Evolutionary conservation across 2,329 filamentous ascomycete genomes (phyloP), one percentile per base, ranked within the genome.

Genomic region (Trichoderma hamatum): DNA sequence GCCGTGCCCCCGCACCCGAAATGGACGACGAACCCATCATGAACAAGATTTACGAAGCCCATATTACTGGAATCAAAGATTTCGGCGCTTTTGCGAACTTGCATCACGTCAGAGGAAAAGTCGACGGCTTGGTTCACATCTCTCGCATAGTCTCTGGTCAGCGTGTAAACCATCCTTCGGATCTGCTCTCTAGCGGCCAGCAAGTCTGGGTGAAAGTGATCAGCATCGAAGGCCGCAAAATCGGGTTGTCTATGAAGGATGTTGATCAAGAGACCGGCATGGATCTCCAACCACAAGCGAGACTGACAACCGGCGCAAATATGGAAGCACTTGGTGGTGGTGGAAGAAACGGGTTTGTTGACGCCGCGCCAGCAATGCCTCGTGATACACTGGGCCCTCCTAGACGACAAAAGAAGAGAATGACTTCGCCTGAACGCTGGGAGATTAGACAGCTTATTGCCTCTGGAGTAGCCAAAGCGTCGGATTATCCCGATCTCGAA

Each of bases 361-460:
- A 83, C 61, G 77, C 86, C 28, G 24, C 72, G 5, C 63, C 73
- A 52, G 70, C 74, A 11, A 75, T 79, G 77, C 75, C 78, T 62
- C 72, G 77, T 75, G 71, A 82, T 82, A 85, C 64, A 59, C 73
- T 82, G 13, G 80, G 80, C 0, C 74, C 76, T 0, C 80, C 83
- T 9, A 85, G 85, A 72, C 86, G 85, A 56, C 90, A 90, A 67
- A 93, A 92, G 78, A 99, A 99, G 83, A 87, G 96, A 64, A 90
- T 98, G 90, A 98, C 95, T 0, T 97, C 95, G 16, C 96, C 96
- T 1, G 96, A 99, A 78, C 85, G 96, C 76, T 99, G 96, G 95
- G 96, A 99, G 78, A 97, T 99, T 71, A 89, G 95, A 71, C 96
- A 99, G 77, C 85, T 99, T 64, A 98, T 99, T 76, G 94, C 95